These are phyloP conservation scores for Crithidia brevicula DNA, from an alignment of 208 protist genomes.

Conservation along the genomic window DNA sequence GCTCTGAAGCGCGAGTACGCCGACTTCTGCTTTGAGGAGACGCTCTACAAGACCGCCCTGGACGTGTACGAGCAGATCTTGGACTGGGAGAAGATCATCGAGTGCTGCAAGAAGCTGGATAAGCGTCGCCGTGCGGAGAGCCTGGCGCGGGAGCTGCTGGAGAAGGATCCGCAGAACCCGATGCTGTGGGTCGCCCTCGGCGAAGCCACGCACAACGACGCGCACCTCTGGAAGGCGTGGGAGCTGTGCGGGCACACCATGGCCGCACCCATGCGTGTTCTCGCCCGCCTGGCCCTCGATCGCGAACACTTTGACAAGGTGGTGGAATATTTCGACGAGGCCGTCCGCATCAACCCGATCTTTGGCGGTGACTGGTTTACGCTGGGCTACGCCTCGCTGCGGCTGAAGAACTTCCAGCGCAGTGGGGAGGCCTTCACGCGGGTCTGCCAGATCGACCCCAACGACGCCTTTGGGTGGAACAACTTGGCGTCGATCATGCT, in stretches of 20 bases:
- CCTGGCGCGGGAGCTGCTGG: slow-evolving; percentile 83
- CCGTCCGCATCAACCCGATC: slow-evolving; percentile 85
- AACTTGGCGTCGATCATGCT: slow-evolving; percentile 91
- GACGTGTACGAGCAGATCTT: slow-evolving; percentile 88
- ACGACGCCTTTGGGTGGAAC: slow-evolving; percentile 92
- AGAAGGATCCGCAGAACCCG: slow-evolving; percentile 83
- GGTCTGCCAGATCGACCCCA: slow-evolving; percentile 89
- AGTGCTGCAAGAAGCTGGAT: slow-evolving; percentile 90
- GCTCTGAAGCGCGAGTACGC: slow-evolving; percentile 85
- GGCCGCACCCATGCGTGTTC: slow-evolving; percentile 86
- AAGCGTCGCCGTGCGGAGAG: slow-evolving; percentile 85
- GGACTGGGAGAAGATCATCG: slow-evolving; percentile 91
- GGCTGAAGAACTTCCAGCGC: slow-evolving; percentile 66
- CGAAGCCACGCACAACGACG: slow-evolving; percentile 86
- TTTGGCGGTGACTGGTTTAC: slow-evolving; percentile 94
- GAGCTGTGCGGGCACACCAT: slow-evolving; percentile 84
- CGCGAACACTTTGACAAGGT: slow-evolving; percentile 88
- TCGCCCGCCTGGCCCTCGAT: slow-evolving; percentile 84
- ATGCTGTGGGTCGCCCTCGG: slow-evolving; percentile 91
- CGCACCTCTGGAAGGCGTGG: slow-evolving; percentile 90
- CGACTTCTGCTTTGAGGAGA: slow-evolving; percentile 85
- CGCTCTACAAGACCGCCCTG: slow-evolving; percentile 85
- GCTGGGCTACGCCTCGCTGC: slow-evolving; percentile 84
- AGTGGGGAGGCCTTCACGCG: slow-evolving; percentile 89
- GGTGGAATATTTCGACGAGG: slow-evolving; percentile 90